phyloP scores from a whole-genome alignment of 176 grass and related monocot species.

The Triticum dicoccoides region DNA sequence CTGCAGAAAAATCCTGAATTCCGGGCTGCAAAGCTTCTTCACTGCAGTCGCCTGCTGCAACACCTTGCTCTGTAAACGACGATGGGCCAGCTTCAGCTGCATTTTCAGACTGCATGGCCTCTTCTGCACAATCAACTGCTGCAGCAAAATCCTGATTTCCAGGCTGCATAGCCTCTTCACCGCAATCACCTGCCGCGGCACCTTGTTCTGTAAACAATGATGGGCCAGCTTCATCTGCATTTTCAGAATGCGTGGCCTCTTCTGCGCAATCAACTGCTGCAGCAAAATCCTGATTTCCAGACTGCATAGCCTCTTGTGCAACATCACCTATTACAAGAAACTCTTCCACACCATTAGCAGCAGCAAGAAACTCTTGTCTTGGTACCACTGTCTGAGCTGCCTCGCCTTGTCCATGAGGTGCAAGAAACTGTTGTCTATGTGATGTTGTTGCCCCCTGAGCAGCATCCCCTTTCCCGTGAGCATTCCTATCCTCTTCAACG shows the following conservation, averaged over 20 bases:
- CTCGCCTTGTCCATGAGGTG: not conserved
- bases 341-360: not conserved
- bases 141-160: not conserved
- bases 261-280: not conserved
- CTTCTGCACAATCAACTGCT: not conserved
- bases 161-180: not conserved
- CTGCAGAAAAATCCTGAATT: not conserved
- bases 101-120: not conserved
- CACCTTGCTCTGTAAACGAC: not conserved
- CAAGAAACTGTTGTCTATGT: slow-evolving; percentile 1
- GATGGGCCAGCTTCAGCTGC: not conserved
- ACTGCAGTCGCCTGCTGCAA: too few relatives aligned
- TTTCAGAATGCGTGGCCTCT: not conserved
- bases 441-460: not conserved
- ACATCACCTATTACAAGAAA: not conserved
- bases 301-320: not conserved
- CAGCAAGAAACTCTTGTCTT: not conserved
- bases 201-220: not conserved
- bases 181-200: not conserved
- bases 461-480: not conserved
- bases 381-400: not conserved
- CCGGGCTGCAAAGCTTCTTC: not conserved
- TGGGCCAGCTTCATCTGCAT: not conserved
- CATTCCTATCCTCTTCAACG: not conserved
- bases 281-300: not conserved